Evolutionary conservation across 192 early-diverging fungal species (phyloP).

Genomic region (Gamsiella multidivaricata): DNA sequence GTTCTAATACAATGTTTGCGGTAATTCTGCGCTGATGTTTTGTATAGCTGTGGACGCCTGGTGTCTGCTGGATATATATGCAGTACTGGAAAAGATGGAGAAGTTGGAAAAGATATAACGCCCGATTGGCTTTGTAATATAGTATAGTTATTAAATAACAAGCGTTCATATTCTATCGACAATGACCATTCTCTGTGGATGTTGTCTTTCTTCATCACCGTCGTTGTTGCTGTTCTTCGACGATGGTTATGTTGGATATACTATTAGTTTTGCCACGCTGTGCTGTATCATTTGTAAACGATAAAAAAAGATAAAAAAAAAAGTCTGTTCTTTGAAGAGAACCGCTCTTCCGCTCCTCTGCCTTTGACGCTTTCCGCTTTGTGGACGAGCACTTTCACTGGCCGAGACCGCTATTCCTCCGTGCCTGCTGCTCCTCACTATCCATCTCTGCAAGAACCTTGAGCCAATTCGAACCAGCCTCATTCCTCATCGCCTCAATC

Average conservation of each 20-base stretch:
- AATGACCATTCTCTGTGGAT: too few species aligned
- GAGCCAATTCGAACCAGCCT: conserved; percentile 66
- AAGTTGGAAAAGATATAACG: too few species aligned
- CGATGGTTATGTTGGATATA: too few species aligned
- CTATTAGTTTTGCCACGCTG: too few species aligned
- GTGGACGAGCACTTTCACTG: neutral
- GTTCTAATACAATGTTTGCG: neutral
- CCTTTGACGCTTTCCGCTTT: neutral
- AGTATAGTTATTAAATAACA: too few species aligned
- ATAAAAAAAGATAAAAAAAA: too few species aligned
- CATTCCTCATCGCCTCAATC: conserved; percentile 62
- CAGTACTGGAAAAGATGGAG: conserved; percentile 13
- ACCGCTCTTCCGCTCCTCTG: neutral
- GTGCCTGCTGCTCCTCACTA: neutral
- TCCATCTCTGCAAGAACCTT: conserved; percentile 65
- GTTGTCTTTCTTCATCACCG: too few species aligned
- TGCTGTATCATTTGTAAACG: too few species aligned
- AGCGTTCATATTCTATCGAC: too few species aligned
- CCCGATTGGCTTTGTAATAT: too few species aligned
- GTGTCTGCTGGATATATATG: conserved; percentile 30
- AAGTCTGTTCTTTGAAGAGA: too few species aligned
- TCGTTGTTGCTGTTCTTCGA: too few species aligned
- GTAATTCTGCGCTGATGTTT: neutral
- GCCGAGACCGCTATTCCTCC: neutral
- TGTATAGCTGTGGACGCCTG: conserved; percentile 24